Conservation (phyloP, 2,329 filamentous ascomycete species). For the Apiospora arundinis region DNA sequence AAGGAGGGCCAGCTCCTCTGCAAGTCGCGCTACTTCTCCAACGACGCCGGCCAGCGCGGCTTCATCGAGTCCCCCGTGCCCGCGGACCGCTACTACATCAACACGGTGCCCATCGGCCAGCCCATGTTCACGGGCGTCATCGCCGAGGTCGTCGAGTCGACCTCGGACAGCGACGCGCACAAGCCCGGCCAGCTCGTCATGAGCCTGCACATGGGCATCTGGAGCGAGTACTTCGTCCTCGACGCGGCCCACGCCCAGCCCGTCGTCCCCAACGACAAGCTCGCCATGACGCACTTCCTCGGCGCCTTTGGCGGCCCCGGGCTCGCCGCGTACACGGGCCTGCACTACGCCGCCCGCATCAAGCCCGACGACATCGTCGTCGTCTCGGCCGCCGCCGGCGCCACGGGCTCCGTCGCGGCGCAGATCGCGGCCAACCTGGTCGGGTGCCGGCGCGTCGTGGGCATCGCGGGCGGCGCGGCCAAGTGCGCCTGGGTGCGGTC, state of each 20-base stretch:
- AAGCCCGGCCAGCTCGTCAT: conserved; percentile 34
- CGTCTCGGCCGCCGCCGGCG: conserved; percentile 79
- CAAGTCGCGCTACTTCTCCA: conserved; percentile 38
- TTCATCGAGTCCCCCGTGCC: conserved; percentile 37
- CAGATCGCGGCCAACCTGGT: conserved; percentile 81
- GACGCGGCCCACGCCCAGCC: conserved; percentile 32
- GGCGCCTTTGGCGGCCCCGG: conserved; percentile 38
- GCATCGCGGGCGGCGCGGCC: conserved; percentile 75
- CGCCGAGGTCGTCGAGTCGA: conserved; percentile 38
- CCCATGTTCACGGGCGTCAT: conserved; percentile 38
- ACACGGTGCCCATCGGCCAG: conserved; percentile 32
- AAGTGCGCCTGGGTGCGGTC: conserved; percentile 72
- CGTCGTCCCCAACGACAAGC: conserved; percentile 29
- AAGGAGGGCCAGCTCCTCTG: conserved; percentile 35
- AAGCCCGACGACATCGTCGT: conserved; percentile 82
- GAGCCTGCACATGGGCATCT: conserved; percentile 36
- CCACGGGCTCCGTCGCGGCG: conserved; percentile 82
- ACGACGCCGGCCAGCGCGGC: conserved; percentile 39
- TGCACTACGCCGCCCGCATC: conserved; percentile 53
- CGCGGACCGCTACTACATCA: conserved; percentile 37
- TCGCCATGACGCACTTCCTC: conserved; percentile 36
- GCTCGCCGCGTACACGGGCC: conserved; percentile 54
- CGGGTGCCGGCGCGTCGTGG: conserved; percentile 76
- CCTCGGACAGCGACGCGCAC: conserved; percentile 25
- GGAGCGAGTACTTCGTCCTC: conserved; percentile 36